phyloP scores from a whole-genome alignment of 768 basidiomycete genomes.

The Boletus eberwhitei region DNA sequence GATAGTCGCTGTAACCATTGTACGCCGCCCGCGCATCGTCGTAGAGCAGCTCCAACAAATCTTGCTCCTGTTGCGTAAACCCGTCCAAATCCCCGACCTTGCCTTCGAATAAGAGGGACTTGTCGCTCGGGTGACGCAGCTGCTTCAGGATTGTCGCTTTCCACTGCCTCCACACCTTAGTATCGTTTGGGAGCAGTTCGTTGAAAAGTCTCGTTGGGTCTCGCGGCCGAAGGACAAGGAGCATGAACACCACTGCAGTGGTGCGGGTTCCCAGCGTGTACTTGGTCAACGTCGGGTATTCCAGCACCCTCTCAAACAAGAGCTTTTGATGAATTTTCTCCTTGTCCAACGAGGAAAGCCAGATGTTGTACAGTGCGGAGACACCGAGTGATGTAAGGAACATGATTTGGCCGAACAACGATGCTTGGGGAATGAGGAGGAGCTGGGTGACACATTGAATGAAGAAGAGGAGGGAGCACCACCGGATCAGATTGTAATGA shows the following conservation, averaged over 20 bases:
- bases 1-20: conserved; percentile 15
- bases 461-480: conserved; percentile 22
- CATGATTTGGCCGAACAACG: conserved; percentile 30
- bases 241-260: conserved; percentile 13
- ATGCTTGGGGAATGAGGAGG: conserved; percentile 30
- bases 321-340: conserved; percentile 15
- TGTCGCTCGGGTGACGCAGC: not conserved
- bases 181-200: conserved; percentile 20
- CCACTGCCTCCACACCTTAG: conserved; percentile 19
- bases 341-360: conserved; percentile 29
- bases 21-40: conserved; percentile 13
- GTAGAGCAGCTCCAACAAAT: conserved; percentile 7
- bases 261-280: conserved; percentile 19
- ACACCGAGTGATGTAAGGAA: conserved; percentile 27
- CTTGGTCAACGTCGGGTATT: conserved; percentile 10
- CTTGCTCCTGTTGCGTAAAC: conserved; percentile 9
- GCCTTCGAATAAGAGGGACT: not conserved
- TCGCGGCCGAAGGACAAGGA: conserved; percentile 7
- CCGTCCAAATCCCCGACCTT: not conserved
- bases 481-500: conserved; percentile 13
- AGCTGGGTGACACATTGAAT: conserved; percentile 28
- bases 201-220: conserved; percentile 10
- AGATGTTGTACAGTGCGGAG: conserved; percentile 27
- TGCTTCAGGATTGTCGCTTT: conserved; percentile 8
- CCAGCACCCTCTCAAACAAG: conserved; percentile 9